Evolutionary conservation across 352 stramenopile genomes (phyloP), one percentile per base, ranked within the genome.

Genomic region (Phytophthora melonis): DNA sequence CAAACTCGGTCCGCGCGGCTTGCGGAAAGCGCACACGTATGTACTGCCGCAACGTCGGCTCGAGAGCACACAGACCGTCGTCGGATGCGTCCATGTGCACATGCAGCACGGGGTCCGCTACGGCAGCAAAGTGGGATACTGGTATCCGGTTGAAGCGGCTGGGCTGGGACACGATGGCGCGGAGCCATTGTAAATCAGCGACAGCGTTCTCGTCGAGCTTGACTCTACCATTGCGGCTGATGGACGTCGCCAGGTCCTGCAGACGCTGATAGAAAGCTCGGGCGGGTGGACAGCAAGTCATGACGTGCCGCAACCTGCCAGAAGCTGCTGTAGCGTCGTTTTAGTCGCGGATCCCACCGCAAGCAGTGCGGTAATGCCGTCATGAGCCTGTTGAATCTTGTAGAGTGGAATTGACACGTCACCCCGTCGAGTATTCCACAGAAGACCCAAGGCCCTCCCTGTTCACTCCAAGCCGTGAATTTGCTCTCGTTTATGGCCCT

Each of bases 401-500:
- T 65, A 32, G 0, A 9, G 2, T 4, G 63, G 62, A 0, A 72
- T 25, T 0, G 63, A 43, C 3, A 72, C 49, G 0, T 25, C 39
- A 9, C 63, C 50, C 0, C 39, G 13, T 4, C 8, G 5, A 23
- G 58, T 66, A 19, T 68, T n/a, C 57, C 69, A 69, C 1, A 69
- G 32, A 3, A 77, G 23, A 0, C 52, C 63, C 0, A 77, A 23
- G 21, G 58, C 69, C 14, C 66, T 77, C 21, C n/a, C 2, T 23
- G 19, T 19, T 23, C 41, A 6, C 16, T 36, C 52, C 58, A 73
- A 0, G 23, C 10, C 3, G 66, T 73, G 45, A 72, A 58, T 36
- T 63, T 73, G 0, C 58, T 14, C 34, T 68, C 49, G 23, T 53
- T 68, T 10, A 68, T 49, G 3, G 43, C 14, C 9, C 13, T n/a